A percentile compares a stretch with the other conserved stretches of the same genome.
phyloP scores from a whole-genome alignment of 768 basidiomycete genomes.

The Trametes maxima region DNA sequence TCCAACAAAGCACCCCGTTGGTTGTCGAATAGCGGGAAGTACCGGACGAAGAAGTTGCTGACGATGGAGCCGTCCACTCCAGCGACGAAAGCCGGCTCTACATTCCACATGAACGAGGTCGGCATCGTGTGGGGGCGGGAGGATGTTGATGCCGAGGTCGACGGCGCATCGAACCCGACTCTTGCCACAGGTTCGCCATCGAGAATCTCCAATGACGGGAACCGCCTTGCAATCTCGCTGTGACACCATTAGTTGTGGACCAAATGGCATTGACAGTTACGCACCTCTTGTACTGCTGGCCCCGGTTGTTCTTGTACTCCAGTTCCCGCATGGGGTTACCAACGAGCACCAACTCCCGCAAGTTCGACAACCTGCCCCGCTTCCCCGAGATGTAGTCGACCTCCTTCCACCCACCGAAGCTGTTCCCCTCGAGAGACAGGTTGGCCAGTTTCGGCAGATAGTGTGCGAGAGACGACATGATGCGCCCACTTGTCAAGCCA shows the following conservation, averaged over 20 bases:
- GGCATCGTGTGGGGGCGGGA: slow-evolving; percentile 48
- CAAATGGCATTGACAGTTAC: slow-evolving; percentile 24
- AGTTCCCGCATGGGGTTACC: slow-evolving; percentile 76
- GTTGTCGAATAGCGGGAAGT: slow-evolving; percentile 82
- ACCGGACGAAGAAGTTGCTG: slow-evolving; percentile 78
- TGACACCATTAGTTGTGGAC: neutral
- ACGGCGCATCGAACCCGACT: slow-evolving; percentile 79
- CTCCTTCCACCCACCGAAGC: slow-evolving; percentile 69
- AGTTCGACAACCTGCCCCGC: slow-evolving; percentile 58
- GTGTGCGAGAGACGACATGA: slow-evolving; percentile 63
- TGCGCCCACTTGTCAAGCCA: slow-evolving; percentile 59
- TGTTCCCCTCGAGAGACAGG: slow-evolving; percentile 80
- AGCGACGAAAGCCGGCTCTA: slow-evolving; percentile 72
- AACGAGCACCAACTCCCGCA: slow-evolving; percentile 72
- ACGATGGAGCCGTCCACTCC: slow-evolving; percentile 72
- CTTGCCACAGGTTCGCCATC: slow-evolving; percentile 80
- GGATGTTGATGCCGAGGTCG: slow-evolving; percentile 48
- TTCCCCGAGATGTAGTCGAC: slow-evolving; percentile 62
- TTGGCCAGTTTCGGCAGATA: slow-evolving; percentile 82
- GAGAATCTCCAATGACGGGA: slow-evolving; percentile 79
- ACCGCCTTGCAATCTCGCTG: slow-evolving; percentile 77
- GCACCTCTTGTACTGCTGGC: slow-evolving; percentile 70
- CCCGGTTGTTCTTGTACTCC: slow-evolving; percentile 57
- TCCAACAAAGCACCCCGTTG: slow-evolving; percentile 66
- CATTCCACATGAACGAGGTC: slow-evolving; percentile 77